Evolutionary conservation across 306 rosid species (phyloP).

Genomic region (Castanopsis chinensis): DNA sequence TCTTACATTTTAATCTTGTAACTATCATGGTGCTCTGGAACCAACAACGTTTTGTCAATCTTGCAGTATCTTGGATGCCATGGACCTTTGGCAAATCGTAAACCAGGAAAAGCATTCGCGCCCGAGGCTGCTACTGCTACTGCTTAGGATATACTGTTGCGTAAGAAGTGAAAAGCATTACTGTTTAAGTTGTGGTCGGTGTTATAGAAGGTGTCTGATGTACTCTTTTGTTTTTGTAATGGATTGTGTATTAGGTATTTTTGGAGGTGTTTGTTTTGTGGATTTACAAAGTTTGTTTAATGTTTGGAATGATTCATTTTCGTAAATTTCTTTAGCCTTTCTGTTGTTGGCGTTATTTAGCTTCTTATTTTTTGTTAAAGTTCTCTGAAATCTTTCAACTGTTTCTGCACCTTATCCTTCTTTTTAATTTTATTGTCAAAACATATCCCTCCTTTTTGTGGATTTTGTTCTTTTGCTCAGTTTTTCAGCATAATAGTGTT

Average conservation of each 20-base stretch:
- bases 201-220: neutral
- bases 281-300: neutral
- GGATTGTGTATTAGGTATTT: neutral
- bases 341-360: neutral
- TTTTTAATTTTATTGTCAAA: too few relatives aligned
- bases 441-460: too few relatives aligned
- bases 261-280: neutral
- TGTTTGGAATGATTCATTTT: neutral
- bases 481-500: too few relatives aligned
- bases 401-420: too few relatives aligned
- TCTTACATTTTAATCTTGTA: neutral
- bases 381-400: too few relatives aligned
- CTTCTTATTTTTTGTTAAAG: neutral
- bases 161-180: neutral
- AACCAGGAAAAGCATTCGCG: constrained; percentile 73
- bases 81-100: constrained; percentile 65
- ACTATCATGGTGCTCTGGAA: neutral
- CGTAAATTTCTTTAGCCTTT: neutral
- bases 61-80: constrained; percentile 82
- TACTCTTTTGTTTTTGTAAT: neutral
- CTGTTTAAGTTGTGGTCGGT: neutral
- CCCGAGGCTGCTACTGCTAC: constrained; percentile 28
- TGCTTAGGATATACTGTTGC: constrained; percentile 20
- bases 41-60: neutral
- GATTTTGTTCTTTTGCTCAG: too few relatives aligned